Evolutionary conservation across 352 stramenopile species (phyloP).

Genomic region (Pythium folliculosum): DNA sequence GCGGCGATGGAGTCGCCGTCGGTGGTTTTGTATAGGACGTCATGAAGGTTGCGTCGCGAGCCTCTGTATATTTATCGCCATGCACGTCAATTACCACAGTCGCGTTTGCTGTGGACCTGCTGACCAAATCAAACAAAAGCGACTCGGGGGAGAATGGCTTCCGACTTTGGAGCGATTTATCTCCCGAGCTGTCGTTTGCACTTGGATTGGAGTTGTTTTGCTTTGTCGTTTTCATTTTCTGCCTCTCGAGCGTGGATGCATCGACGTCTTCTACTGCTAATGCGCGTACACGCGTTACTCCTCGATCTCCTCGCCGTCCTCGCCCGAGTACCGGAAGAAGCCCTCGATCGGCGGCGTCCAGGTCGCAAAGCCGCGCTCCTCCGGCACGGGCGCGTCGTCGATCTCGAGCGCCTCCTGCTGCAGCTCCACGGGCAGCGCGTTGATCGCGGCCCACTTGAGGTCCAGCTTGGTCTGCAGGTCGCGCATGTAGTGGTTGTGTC

Average conservation of each 20-base stretch:
- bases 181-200: too few relatives aligned
- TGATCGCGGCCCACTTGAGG: slow-evolving; percentile 91
- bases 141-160: too few relatives aligned
- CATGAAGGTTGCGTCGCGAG: not conserved
- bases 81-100: not conserved
- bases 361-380: slow-evolving; percentile 75
- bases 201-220: not conserved
- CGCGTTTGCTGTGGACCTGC: not conserved
- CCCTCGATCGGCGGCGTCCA: slow-evolving; percentile 87
- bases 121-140: too few relatives aligned
- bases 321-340: slow-evolving; percentile 83
- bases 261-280: slow-evolving; percentile 24
- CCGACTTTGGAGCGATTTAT: too few relatives aligned
- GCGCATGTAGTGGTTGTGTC: slow-evolving; percentile 88
- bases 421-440: slow-evolving; percentile 76
- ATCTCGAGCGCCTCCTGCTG: slow-evolving; percentile 78
- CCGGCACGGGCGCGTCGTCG: slow-evolving; percentile 61
- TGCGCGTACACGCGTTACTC: slow-evolving; percentile 20
- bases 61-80: slow-evolving; percentile 20
- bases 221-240: slow-evolving; percentile 3
- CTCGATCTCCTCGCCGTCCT: slow-evolving; percentile 44
- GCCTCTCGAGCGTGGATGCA: not conserved
- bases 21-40: not conserved
- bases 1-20: slow-evolving; percentile 15
- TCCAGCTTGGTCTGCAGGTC: slow-evolving; percentile 92